Evolutionary conservation across 176 grass and related monocot genomes (phyloP).

Genomic region (Carex kokanica): DNA sequence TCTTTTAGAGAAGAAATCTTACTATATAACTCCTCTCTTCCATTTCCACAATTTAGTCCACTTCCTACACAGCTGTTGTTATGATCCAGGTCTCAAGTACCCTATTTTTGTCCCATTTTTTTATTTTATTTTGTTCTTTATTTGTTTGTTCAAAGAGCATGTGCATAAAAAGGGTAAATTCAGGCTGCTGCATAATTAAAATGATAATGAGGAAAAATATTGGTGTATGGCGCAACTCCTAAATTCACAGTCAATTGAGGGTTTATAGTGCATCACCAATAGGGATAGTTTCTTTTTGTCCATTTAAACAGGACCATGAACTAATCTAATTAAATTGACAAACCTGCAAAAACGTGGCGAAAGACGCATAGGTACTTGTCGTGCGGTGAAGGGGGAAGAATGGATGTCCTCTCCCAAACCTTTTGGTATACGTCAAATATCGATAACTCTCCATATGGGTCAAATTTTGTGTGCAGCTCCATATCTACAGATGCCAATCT

Average conservation of each 20-base stretch:
- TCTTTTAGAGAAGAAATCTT: too few relatives aligned
- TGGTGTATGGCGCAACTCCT: background rate
- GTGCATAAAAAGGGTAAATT: background rate
- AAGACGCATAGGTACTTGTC: conserved; percentile 78
- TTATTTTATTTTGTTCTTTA: background rate
- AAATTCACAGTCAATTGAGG: background rate
- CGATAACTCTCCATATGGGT: conserved; percentile 56
- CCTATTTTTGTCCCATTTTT: background rate
- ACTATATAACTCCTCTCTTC: too few relatives aligned
- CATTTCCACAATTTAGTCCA: background rate
- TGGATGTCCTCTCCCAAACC: conserved; percentile 55
- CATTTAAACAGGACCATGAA: background rate
- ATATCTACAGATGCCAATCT: conserved; percentile 72
- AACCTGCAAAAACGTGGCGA: conserved; percentile 85
- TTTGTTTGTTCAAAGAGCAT: background rate
- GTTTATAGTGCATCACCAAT: background rate
- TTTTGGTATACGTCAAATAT: conserved; percentile 71
- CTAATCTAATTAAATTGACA: background rate
- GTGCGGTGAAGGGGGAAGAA: conserved; percentile 62
- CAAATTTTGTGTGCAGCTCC: conserved; percentile 67
- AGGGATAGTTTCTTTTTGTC: background rate
- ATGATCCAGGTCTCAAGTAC: background rate
- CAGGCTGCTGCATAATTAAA: background rate
- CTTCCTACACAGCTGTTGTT: background rate
- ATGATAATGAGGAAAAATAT: background rate